phyloP scores from a whole-genome alignment of 805 yeast genomes.

The Yarrowia yakushimensis region DNA sequence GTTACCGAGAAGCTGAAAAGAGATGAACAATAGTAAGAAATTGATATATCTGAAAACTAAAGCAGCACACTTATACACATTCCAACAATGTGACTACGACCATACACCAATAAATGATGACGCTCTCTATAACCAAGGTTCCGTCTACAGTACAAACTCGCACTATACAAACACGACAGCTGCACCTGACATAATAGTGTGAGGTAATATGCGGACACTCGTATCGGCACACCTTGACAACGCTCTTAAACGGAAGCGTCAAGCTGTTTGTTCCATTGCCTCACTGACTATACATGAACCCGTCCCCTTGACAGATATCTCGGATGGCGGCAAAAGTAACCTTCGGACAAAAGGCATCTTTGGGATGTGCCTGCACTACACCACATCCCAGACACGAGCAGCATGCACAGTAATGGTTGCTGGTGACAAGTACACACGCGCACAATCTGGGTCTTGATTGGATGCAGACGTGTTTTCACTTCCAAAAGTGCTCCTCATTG shows the following conservation, averaged over 20 bases:
- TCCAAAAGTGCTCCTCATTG: no score
- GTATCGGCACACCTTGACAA: not conserved
- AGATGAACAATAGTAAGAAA: no score
- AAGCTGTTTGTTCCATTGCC: not conserved
- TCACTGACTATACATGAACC: not conserved
- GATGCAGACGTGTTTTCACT: no score
- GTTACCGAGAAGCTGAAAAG: no score
- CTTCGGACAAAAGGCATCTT: not conserved
- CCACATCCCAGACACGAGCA: not conserved
- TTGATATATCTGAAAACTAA: no score
- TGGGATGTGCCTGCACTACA: not conserved
- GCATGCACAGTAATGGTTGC: not conserved
- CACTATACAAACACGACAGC: not conserved
- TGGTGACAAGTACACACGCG: no score
- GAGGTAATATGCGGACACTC: not conserved
- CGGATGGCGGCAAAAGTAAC: slow-evolving; percentile 9
- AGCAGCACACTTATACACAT: no score
- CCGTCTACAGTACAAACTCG: no score
- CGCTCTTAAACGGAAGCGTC: not conserved
- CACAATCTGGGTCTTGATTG: no score
- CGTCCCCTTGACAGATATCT: not conserved
- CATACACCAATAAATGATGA: no score
- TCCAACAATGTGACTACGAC: no score
- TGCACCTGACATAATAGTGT: slow-evolving; percentile 10
- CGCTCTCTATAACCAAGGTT: no score